Conservation (phyloP, 1,139 yeast genomes). For the Spathaspora sp. region DNA sequence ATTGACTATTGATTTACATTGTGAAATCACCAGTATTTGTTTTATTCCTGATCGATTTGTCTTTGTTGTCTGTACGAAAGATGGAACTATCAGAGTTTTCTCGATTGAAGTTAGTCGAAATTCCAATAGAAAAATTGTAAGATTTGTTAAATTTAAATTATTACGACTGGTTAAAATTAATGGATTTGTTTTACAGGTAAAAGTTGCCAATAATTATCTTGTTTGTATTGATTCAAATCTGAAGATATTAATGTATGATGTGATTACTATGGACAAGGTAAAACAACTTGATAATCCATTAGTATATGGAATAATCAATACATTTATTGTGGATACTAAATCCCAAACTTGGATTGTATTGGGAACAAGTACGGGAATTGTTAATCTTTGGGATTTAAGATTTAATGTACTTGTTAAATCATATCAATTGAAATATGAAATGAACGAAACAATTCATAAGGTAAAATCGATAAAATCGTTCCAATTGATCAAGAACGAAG, state of each 20-base stretch:
- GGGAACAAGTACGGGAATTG: slow-evolving; percentile 73
- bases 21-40: slow-evolving; percentile 45
- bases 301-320: slow-evolving; percentile 62
- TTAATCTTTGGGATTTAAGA: slow-evolving; percentile 81
- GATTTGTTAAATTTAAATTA: slow-evolving; percentile 35
- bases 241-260: slow-evolving; percentile 55
- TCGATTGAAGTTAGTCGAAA: slow-evolving; percentile 50
- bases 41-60: slow-evolving; percentile 65
- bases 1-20: slow-evolving; percentile 45
- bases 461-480: slow-evolving; percentile 12
- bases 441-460: slow-evolving; percentile 31
- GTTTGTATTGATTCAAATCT: slow-evolving; percentile 55
- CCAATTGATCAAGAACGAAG: slow-evolving; percentile 1
- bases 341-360: slow-evolving; percentile 58
- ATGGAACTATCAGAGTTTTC: slow-evolving; percentile 61
- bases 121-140: slow-evolving; percentile 33
- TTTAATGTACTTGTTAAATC: slow-evolving; percentile 60
- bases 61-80: slow-evolving; percentile 65
- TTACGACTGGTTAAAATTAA: slow-evolving; percentile 44
- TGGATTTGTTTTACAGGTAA: slow-evolving; percentile 47
- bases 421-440: slow-evolving; percentile 41
- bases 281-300: slow-evolving; percentile 54
- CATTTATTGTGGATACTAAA: slow-evolving; percentile 55
- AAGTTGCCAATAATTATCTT: slow-evolving; percentile 36
- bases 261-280: slow-evolving; percentile 53